phyloP scores from a whole-genome alignment of 371 early-diverging fungal genomes.

The Apophysomyces variabilis region DNA sequence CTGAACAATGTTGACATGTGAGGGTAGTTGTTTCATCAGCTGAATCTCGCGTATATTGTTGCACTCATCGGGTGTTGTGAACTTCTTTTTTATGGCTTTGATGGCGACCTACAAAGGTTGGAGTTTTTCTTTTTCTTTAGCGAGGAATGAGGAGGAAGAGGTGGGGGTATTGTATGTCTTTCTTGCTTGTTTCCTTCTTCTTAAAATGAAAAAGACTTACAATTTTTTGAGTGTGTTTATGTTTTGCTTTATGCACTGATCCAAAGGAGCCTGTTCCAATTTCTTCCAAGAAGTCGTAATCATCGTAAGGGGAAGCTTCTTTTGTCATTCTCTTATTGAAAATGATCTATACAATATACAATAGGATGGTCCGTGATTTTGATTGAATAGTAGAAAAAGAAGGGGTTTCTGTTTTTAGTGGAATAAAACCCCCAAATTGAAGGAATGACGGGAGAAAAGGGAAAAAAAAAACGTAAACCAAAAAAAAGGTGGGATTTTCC shows the following conservation, averaged over 20 bases:
- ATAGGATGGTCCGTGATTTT: conserved; percentile 8
- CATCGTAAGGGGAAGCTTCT: conserved; percentile 39
- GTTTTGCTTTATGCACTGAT: conserved; percentile 77
- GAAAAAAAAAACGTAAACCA: background rate
- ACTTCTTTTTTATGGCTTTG: conserved; percentile 93
- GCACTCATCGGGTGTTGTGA: conserved; percentile 74
- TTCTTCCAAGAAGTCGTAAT: conserved; percentile 75
- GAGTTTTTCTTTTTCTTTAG: background rate
- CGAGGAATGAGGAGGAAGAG: background rate
- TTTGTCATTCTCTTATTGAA: conserved; percentile 20
- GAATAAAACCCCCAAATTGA: background rate
- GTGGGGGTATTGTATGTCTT: background rate
- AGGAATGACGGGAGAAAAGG: background rate
- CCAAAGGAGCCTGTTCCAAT: conserved; percentile 95
- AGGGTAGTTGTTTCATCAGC: conserved; percentile 67
- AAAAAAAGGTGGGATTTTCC: background rate
- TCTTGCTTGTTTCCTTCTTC: background rate
- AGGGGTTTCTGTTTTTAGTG: conserved; percentile 3
- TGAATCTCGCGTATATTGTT: conserved; percentile 72
- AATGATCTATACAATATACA: conserved; percentile 1
- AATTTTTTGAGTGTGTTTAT: conserved; percentile 69
- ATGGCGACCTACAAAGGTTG: conserved; percentile 78
- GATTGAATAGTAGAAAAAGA: background rate
- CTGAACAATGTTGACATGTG: conserved; percentile 84
- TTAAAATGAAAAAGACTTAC: conserved; percentile 45